phyloP scores from a whole-genome alignment of 73 alveolate species.

The Blepharisma stoltei region DNA sequence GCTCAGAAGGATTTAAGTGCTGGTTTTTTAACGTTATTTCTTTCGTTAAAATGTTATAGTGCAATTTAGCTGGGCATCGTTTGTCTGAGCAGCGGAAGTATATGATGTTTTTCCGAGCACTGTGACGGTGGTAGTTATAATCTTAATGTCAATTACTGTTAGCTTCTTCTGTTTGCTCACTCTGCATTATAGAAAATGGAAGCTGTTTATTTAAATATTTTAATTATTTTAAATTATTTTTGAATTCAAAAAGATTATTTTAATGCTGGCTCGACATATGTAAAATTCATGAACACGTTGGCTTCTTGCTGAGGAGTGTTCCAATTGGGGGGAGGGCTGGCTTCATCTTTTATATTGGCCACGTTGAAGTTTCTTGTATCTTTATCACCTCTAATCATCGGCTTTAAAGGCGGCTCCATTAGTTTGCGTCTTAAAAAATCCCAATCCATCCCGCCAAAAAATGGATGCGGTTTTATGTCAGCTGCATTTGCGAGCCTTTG shows the following conservation, averaged over 20 bases:
- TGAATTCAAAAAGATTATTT: too few species aligned
- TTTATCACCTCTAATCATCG: slow-evolving; percentile 50
- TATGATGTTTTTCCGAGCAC: background rate
- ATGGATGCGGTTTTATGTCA: slow-evolving; percentile 65
- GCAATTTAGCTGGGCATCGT: slow-evolving; percentile 15
- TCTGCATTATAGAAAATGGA: too few species aligned
- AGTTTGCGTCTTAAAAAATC: slow-evolving; percentile 50
- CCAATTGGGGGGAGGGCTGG: too few species aligned
- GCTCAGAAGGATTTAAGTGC: slow-evolving; percentile 6
- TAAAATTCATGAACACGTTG: too few species aligned
- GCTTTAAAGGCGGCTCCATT: slow-evolving; percentile 81
- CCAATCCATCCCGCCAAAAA: slow-evolving; percentile 63
- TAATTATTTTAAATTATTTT: too few species aligned
- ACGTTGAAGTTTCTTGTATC: slow-evolving; percentile 43
- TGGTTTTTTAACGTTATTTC: background rate
- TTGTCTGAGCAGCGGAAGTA: slow-evolving; percentile 26
- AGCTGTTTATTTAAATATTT: too few species aligned
- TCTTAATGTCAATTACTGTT: background rate
- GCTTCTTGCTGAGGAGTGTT: too few species aligned
- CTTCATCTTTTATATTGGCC: slow-evolving; percentile 7
- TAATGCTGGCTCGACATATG: too few species aligned
- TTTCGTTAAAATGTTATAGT: background rate
- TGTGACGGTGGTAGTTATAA: slow-evolving; percentile 22
- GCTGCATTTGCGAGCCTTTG: slow-evolving; percentile 41
- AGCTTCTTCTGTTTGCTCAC: too few species aligned